Evolutionary conservation across 371 early-diverging fungal species (phyloP).

Genomic region (Cokeromyces recurvatus): DNA sequence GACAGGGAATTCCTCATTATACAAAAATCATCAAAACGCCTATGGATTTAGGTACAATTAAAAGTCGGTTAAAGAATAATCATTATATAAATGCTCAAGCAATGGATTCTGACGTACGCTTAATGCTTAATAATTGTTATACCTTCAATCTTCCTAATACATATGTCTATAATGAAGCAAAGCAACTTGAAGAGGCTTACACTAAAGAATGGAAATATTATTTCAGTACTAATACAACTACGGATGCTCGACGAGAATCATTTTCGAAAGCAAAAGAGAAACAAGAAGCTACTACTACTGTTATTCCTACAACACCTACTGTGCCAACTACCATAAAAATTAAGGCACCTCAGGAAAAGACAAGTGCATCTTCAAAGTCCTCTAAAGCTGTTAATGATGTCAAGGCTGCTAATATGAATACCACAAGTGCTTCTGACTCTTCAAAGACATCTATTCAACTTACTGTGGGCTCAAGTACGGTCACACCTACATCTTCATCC

Average conservation of each 20-base stretch:
- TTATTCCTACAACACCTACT: not conserved
- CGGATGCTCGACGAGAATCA: too few relatives aligned
- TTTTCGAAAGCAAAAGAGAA: conserved; percentile 10
- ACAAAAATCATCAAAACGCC: conserved; percentile 85
- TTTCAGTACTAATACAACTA: conserved; percentile 29
- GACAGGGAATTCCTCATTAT: conserved; percentile 60
- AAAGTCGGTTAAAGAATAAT: conserved; percentile 53
- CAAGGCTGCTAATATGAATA: too few relatives aligned
- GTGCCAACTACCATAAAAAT: conserved; percentile 1
- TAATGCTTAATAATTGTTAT: conserved; percentile 53
- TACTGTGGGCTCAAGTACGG: too few relatives aligned
- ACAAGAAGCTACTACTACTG: conserved; percentile 9
- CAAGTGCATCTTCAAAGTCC: too few relatives aligned
- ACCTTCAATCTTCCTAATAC: conserved; percentile 76
- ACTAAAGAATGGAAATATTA: conserved; percentile 44
- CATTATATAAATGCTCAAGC: conserved; percentile 39
- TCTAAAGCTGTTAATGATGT: too few relatives aligned
- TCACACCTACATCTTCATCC: too few relatives aligned
- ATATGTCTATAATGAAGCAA: conserved; percentile 68
- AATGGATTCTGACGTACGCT: conserved; percentile 43
- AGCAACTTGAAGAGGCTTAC: conserved; percentile 56
- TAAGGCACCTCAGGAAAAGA: too few relatives aligned
- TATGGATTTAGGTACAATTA: conserved; percentile 96
- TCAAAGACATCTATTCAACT: too few relatives aligned
- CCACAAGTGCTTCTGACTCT: too few relatives aligned